Base-by-base conservation (phyloP, 2,329 filamentous ascomycete genomes). In the Mariannaea sp. region DNA sequence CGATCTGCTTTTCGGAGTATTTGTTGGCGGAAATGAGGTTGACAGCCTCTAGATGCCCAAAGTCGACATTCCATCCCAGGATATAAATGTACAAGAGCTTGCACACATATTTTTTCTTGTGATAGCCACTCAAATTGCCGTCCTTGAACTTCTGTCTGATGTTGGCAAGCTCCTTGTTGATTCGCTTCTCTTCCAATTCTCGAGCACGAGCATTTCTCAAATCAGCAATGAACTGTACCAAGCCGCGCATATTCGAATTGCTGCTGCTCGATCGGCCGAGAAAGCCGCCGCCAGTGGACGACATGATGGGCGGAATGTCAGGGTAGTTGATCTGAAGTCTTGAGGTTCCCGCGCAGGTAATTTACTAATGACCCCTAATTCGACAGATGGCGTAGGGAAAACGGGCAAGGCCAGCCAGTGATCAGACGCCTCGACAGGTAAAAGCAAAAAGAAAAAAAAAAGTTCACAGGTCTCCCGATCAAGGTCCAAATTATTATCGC, bases 61-160 rank as follows among this genome's bases (percentile, higher is more conserved):
- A 99, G 73, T 97, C 95, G 75, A 99, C 93, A 72, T 99, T 93
- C 89, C 94, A 99, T 42, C 94, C 94, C 61, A 99, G 84, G 56
- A 99, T 99, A 74, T 99, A 99, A 68, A 99, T 97, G 74, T 99
- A 99, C 57, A 99, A 81, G 64, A 99, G 85, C 86, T 99, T 99
- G 90, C 94, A 99, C 63, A 99, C 94, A 72, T 99, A 99, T 89
- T 99, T 99, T 83, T 99, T 99, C 81, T 95, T 97, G 80, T 97
- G 92, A 71, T 99, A 99, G 62, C 94, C 95, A 70, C 88, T 96
- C 53, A 99, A 79, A 70, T 83, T 94, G 60, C 92, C 92, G 72
- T 94, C 90, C 82, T 96, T 96, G 80, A 97, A 99, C 76, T 97
- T 97, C 77, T 97, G 91, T 69, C 87, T 86, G 72, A 99, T 99